Evolutionary conservation across 768 basidiomycete genomes (phyloP), one percentile per base, ranked within the genome.

Genomic region (Suillus fuscotomentosus): DNA sequence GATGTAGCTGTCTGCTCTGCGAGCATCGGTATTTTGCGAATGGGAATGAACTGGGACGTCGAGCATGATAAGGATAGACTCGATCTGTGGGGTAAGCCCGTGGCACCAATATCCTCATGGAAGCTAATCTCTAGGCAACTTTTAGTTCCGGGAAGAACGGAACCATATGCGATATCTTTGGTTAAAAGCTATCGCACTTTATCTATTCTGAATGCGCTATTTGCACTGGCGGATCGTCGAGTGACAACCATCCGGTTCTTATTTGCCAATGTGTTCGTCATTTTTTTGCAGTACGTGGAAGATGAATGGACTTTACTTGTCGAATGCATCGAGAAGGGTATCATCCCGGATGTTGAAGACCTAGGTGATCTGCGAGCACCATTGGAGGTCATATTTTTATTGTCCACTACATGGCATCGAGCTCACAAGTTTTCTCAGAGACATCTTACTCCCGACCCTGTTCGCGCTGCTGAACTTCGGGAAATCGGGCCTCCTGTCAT

Each of bases 101-200:
- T 50, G 24, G 48, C 14, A 13, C 6, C 22, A 24, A 50, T 36
- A 11, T 54, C 34, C 53, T 27, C 17, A 20, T n/a, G 20, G 20
- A 34, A n/a, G 34, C 47, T 22, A 62, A 43, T 20, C 17, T 14
- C 15, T 10, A 54, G 11, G 38, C 63, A n/a, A 34, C 11, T n/a
- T 31, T 34, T 17, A 67, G 71, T 63, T 31, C 66, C 70, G 2
- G 50, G 65, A 31, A 48, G 64, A 1, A 68, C 70, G 3, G 71
- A 68, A 42, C 70, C 68, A 2, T 1, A 70, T 9, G 72, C 72
- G 1, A 60, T 68, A 41, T 63, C 68, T 63, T 69, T 71, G 56
- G 68, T 73, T 27, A 24, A 17, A 22, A 63, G 67, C 38, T 70
- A 67, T 38, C 66, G 66, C n/a, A 53, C 66, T 17, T 67, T 65